Evolutionary conservation across 768 basidiomycete genomes (phyloP).

Genomic region (Boletus bicolor): DNA sequence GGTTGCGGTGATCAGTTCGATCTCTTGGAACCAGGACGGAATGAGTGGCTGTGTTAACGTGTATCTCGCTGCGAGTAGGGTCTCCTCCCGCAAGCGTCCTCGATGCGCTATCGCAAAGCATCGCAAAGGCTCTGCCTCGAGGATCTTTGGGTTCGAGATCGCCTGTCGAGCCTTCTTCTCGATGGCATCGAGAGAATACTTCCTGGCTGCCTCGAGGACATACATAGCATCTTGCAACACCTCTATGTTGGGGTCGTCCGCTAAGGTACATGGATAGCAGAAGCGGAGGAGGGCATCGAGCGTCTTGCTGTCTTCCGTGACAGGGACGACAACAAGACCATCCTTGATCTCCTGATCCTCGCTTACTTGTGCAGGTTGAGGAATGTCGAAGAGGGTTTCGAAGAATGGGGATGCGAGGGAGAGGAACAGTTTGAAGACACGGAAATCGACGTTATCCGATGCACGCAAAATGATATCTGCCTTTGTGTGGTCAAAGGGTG

Average conservation of each 20-base stretch:
- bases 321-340: conserved; percentile 15
- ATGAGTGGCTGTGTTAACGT: conserved; percentile 26
- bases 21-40: conserved; percentile 22
- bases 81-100: background rate
- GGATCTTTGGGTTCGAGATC: background rate
- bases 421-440: conserved; percentile 30
- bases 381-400: conserved; percentile 30
- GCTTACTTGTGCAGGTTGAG: conserved; percentile 16
- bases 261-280: conserved; percentile 21
- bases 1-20: conserved; percentile 23
- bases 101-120: background rate
- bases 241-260: conserved; percentile 13
- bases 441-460: conserved; percentile 28
- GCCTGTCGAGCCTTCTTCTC: background rate
- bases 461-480: conserved; percentile 24
- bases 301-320: conserved; percentile 20
- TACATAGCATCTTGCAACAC: background rate
- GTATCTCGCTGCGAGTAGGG: background rate
- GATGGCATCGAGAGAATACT: background rate
- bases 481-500: conserved; percentile 21
- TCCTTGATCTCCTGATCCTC: conserved; percentile 16
- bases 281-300: conserved; percentile 25
- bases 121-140: background rate
- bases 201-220: background rate
- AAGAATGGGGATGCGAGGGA: conserved; percentile 34